Evolutionary conservation across 1,284 basidiomycete genomes (phyloP), one percentile per base, ranked within the genome.

Genomic region (Cutaneotrichosporon mucoides): DNA sequence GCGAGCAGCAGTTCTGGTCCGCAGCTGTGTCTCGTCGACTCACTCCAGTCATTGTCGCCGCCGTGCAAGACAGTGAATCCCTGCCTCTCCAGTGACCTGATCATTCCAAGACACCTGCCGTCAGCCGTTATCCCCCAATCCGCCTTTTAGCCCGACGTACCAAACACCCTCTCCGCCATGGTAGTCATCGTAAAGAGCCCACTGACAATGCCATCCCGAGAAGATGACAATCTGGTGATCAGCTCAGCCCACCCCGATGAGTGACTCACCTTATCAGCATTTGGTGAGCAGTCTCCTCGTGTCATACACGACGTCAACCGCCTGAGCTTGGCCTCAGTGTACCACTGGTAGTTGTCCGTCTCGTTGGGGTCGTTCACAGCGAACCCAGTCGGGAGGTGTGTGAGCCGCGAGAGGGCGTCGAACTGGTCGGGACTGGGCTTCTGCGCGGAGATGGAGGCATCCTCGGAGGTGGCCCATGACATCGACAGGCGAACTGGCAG

Each of bases 1-100:
- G 43, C 3, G 13, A 45, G 43, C 3, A 45, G n/a, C 13, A 3
- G 43, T n/a, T 9, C 38, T 40, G 37, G 6, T 9, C 8, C 8
- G 2, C 9, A n/a, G 43, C 6, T 15, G 43, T 3, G 38, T 9
- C 8, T 9, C 1, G 41, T 24, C 24, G 8, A 66, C 67, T 58
- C 57, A 68, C 67, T 43, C 62, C 63, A 68, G 47, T 67, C 61
- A 33, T 56, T 48, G 35, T 66, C 61, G 11, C 66, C 52, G 2
- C 59, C 66, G 33, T 60, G 61, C 11, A 69, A 49, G 1, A 69
- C 60, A 2, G 68, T 69, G 55, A 61, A 69, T 0, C 68, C 68
- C 43, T 62, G 66, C 9, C 64, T 60, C 8, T 59, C 56, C 15
- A 69, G 53, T 3, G 62, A 53, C n/a, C 51, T 9, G 7, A 56